These are phyloP conservation scores for Monosiga brevicollis DNA, from an alignment of 78 protist species.

Conservation along the genomic window DNA sequence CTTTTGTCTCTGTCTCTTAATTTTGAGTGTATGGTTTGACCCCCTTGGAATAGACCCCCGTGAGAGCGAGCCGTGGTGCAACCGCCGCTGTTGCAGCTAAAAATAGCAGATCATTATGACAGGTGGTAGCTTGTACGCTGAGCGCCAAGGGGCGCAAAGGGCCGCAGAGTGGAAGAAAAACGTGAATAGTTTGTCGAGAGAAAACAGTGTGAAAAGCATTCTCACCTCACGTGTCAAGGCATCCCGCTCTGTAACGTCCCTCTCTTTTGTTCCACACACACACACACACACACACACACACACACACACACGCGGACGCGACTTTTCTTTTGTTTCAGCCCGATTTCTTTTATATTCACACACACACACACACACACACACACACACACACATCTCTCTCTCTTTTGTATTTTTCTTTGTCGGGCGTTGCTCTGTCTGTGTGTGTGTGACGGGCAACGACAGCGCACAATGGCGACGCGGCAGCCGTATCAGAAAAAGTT, in stretches of 20 bases:
- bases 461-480: no score
- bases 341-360: not conserved
- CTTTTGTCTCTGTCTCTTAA: no score
- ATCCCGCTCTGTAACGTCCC: not conserved
- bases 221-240: not conserved
- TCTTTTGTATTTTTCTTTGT: not conserved
- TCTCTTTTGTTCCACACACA: not conserved
- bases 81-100: no score
- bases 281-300: not conserved
- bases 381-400: constrained; percentile 9
- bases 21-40: no score
- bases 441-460: no score
- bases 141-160: no score
- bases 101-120: no score
- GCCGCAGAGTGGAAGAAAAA: no score
- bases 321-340: not conserved
- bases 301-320: not conserved
- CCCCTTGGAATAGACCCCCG: no score
- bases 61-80: no score
- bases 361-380: not conserved
- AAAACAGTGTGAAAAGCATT: not conserved
- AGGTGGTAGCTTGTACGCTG: no score
- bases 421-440: not conserved
- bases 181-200: not conserved
- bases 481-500: no score